Base-by-base conservation (phyloP, 108 stramenopile genomes). In the Skeletonema grethae region DNA sequence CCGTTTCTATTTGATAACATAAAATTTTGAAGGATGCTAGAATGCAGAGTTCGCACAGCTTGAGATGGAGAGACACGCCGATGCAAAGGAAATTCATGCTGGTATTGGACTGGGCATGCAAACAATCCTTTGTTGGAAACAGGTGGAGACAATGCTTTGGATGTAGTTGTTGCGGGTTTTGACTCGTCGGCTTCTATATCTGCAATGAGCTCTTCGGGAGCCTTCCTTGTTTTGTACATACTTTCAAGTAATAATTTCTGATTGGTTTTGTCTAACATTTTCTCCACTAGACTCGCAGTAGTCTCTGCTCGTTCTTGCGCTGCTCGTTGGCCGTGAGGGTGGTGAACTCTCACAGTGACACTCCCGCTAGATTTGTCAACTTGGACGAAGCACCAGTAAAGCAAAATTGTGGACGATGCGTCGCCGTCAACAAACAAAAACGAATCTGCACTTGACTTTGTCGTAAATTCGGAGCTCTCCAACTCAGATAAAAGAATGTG, bases 11-110 rank as follows among this genome's bases (percentile, higher is more conserved):
- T 94, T 9, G 83, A 86, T n/a, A 94, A 69, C 16, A 90, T 79
- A 66, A 94, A 91, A 45, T 83, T 88, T 62, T 91, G 90, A 43
- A 94, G 87, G 15, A 88, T 87, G 9, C 84, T 80, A 12, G 85
- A 77, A 60, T 86, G 84, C 15, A 91, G 67, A 10, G 79, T 70
- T 24, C 70, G 58, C 29, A 87, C 83, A 9, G 88, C 87, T 59
- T 94, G 87, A 20, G 70, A 82, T 1, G 90, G 76, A 11, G 87
- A 73, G 46, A 77, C 86, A 32, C 90, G 85, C 39, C 79, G 77
- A 68, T 84, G 86, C 8, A 94, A 59, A 11, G 73, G 72, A 63
- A 88, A 85, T 6, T 48, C 9, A 5, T 50, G 70, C 48, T 59
- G 53, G 43, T 82, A 84, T 56, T 88, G 84, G 22, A 91, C 74